phyloP scores from a whole-genome alignment of 352 stramenopile genomes.

The Plasmopara muralis region DNA sequence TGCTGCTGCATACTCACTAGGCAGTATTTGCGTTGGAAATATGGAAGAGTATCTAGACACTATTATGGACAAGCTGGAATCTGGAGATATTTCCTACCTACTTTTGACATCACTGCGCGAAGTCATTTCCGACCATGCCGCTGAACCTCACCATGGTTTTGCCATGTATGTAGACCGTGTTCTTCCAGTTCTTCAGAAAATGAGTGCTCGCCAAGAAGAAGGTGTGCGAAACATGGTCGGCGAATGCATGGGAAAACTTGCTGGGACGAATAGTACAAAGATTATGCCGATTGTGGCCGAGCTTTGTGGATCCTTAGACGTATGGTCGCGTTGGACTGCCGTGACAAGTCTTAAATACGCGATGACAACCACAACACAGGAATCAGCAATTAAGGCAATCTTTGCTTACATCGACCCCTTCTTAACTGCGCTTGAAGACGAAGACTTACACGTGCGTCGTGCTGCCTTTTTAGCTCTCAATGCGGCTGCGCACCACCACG shows the following conservation, averaged over 20 bases:
- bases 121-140: conserved; percentile 87
- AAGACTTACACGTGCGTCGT: conserved; percentile 93
- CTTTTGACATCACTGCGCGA: conserved; percentile 94
- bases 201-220: conserved; percentile 92
- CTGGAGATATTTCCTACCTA: conserved; percentile 92
- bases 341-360: conserved; percentile 91
- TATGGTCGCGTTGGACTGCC: conserved; percentile 84
- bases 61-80: conserved; percentile 92
- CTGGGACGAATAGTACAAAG: conserved; percentile 81
- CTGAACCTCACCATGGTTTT: conserved; percentile 69
- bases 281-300: conserved; percentile 89
- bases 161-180: conserved; percentile 80
- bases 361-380: conserved; percentile 36
- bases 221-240: conserved; percentile 96
- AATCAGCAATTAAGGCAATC: conserved; percentile 34
- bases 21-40: conserved; percentile 93
- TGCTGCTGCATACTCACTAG: conserved; percentile 93
- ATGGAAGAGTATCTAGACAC: conserved; percentile 83
- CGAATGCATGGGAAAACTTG: conserved; percentile 94
- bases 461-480: conserved; percentile 94
- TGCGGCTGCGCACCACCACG: conserved; percentile 93
- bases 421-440: conserved; percentile 89
- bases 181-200: conserved; percentile 90
- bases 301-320: conserved; percentile 50
- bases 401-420: conserved; percentile 85